These are phyloP conservation scores for Puccinia horiana DNA, from an alignment of 1,284 basidiomycete species.

Conservation along the genomic window DNA sequence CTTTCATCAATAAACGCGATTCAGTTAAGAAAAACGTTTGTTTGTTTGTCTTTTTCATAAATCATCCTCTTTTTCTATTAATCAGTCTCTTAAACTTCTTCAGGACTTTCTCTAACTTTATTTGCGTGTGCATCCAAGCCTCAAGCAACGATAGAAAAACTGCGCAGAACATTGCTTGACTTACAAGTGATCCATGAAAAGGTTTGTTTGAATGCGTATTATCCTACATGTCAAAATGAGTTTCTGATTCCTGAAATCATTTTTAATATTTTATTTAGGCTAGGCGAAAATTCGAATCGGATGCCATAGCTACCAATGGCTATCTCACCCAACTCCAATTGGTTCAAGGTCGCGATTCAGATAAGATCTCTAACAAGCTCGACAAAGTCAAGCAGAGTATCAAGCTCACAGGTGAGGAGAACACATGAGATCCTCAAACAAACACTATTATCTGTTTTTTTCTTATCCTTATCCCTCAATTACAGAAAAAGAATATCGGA, in stretches of 20 bases:
- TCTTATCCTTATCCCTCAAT: slow-evolving; percentile 63
- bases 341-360: slow-evolving; percentile 88
- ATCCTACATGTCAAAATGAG: not conserved
- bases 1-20: slow-evolving; percentile 26
- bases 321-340: slow-evolving; percentile 90
- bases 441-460: not conserved
- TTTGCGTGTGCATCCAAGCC: slow-evolving; percentile 58
- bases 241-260: not conserved
- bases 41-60: not conserved
- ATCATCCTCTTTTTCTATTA: not conserved
- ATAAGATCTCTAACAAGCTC: slow-evolving; percentile 82
- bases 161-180: slow-evolving; percentile 79
- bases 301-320: slow-evolving; percentile 91
- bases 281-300: slow-evolving; percentile 87
- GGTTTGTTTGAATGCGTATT: slow-evolving; percentile 55
- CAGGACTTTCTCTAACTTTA: not conserved
- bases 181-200: slow-evolving; percentile 77
- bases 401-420: slow-evolving; percentile 73
- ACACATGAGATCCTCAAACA: not conserved
- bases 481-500: slow-evolving; percentile 54
- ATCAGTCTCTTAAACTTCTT: not conserved
- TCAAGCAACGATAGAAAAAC: slow-evolving; percentile 77
- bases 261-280: slow-evolving; percentile 61
- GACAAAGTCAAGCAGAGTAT: slow-evolving; percentile 87
- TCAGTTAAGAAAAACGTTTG: slow-evolving; percentile 27